Evolutionary conservation across 1,139 yeast genomes (phyloP).

Genomic region (Trichomonascaceae sp.): DNA sequence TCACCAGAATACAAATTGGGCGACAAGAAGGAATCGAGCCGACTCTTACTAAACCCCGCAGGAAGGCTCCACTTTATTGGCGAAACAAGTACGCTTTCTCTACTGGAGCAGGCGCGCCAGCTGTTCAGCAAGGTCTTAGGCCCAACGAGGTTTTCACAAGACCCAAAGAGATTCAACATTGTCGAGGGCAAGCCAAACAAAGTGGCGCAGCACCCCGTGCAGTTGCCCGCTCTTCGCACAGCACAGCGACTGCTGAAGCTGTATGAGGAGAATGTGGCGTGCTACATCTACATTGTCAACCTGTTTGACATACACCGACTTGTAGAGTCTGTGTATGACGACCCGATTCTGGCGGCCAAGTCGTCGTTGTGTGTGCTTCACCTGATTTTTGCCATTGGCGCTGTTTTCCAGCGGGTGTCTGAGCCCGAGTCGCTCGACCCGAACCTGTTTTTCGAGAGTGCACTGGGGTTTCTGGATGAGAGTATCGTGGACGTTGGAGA

Average conservation of each 20-base stretch:
- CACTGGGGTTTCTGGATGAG: constrained; percentile 22
- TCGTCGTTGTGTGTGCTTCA: constrained; percentile 25
- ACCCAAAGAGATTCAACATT: constrained; percentile 26
- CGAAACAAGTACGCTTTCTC: constrained; percentile 26
- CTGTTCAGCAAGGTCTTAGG: constrained; percentile 21
- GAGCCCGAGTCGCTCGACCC: constrained; percentile 8
- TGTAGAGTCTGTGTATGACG: constrained; percentile 22
- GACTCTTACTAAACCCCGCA: constrained; percentile 4
- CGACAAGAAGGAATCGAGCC: constrained; percentile 4
- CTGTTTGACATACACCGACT: constrained; percentile 22
- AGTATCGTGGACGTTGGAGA: constrained; percentile 27
- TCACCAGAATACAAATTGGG: background rate
- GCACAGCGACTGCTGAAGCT: constrained; percentile 22
- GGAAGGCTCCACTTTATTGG: constrained; percentile 22
- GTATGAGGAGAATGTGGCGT: constrained; percentile 28
- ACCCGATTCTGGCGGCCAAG: constrained; percentile 19
- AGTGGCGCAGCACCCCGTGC: constrained; percentile 14
- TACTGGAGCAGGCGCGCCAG: constrained; percentile 23
- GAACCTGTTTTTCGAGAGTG: constrained; percentile 25
- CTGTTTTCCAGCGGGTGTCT: constrained; percentile 1
- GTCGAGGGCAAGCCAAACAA: constrained; percentile 24
- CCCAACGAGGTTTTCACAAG: constrained; percentile 25
- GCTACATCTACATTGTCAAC: constrained; percentile 27
- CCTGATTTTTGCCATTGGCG: constrained; percentile 31
- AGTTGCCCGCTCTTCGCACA: constrained; percentile 23